These are phyloP conservation scores for Saccharum officinarum DNA, from an alignment of 176 grass and related monocot genomes.

Conservation along the genomic window DNA sequence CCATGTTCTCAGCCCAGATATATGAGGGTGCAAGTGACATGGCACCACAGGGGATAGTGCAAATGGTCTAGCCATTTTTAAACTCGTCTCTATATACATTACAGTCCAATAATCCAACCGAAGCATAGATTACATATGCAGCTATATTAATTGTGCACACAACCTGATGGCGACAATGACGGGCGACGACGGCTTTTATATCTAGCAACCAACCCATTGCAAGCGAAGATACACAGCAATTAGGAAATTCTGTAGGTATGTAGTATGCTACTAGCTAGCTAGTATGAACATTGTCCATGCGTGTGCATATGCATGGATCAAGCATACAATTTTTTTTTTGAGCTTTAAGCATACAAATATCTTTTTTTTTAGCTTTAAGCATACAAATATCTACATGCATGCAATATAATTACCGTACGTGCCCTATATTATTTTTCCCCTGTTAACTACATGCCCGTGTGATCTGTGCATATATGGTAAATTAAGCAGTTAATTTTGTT, in stretches of 20 bases:
- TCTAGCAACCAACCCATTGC: neutral
- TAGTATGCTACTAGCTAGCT: neutral
- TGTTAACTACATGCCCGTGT: neutral
- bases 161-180: neutral
- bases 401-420: neutral
- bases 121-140: neutral
- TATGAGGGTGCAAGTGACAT: neutral
- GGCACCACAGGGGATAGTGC: neutral
- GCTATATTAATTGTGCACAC: neutral
- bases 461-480: neutral
- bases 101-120: neutral
- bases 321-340: neutral
- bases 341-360: too few species aligned
- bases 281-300: constrained; percentile 5
- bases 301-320: neutral
- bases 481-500: neutral
- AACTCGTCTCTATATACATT: neutral
- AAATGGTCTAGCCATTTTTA: constrained; percentile 21
- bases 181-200: neutral
- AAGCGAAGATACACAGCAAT: neutral
- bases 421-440: too few species aligned
- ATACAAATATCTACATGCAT: neutral
- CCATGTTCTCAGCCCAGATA: neutral
- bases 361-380: too few species aligned
- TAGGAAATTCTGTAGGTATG: neutral